Percentiles rank a stretch among this genome's conserved stretches.
These are phyloP conservation scores for Epichloe festucae DNA, from an alignment of 2,329 filamentous ascomycete species.

Conservation along the genomic window DNA sequence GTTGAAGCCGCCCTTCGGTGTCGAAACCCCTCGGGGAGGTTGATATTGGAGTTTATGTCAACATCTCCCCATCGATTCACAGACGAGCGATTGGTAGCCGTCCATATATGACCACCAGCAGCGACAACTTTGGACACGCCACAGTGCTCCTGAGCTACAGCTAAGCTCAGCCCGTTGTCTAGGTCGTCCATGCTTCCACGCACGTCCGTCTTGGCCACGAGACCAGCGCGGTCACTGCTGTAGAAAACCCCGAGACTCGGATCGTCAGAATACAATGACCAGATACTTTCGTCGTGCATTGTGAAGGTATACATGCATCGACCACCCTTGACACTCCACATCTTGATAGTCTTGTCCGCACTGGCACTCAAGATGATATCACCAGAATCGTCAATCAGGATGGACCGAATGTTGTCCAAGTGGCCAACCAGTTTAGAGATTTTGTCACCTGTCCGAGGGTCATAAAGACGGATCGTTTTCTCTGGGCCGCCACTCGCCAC, in stretches of 20 bases:
- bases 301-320: slow-evolving; percentile 96
- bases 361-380: slow-evolving; percentile 90
- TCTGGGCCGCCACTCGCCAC: slow-evolving; percentile 90
- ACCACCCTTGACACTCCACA: slow-evolving; percentile 92
- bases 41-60: slow-evolving; percentile 61
- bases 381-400: slow-evolving; percentile 77
- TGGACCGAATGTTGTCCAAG: slow-evolving; percentile 84
- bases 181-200: slow-evolving; percentile 52
- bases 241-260: slow-evolving; percentile 83
- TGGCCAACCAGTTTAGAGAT: slow-evolving; percentile 96
- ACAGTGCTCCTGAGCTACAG: slow-evolving; percentile 84
- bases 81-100: slow-evolving; percentile 76
- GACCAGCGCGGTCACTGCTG: slow-evolving; percentile 79
- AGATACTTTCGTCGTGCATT: slow-evolving; percentile 98
- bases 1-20: slow-evolving; percentile 34
- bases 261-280: slow-evolving; percentile 85
- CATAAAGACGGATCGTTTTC: slow-evolving; percentile 85
- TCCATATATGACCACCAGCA: slow-evolving; percentile 73
- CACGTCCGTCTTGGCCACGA: slow-evolving; percentile 94
- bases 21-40: slow-evolving; percentile 43
- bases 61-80: slow-evolving; percentile 88
- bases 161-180: slow-evolving; percentile 80
- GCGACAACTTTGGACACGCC: slow-evolving; percentile 58
- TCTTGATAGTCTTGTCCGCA: slow-evolving; percentile 92
- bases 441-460: slow-evolving; percentile 73